phyloP scores from a whole-genome alignment of 768 basidiomycete species.

The Termitomyces sp. region DNA sequence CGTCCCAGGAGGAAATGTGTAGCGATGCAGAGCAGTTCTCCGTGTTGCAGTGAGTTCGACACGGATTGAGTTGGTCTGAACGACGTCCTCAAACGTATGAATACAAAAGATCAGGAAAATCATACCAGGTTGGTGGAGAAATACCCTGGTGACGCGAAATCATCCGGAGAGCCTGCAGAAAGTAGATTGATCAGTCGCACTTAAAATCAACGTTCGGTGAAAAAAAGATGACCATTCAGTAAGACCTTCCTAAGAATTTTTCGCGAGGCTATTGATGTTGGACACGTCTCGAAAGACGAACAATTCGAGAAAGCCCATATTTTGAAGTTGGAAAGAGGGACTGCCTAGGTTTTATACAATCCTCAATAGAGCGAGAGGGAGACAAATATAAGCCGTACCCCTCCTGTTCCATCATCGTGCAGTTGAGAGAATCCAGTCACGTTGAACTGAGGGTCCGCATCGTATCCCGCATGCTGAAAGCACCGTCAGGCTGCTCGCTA shows the following conservation, averaged over 20 bases:
- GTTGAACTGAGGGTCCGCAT: slow-evolving; percentile 36
- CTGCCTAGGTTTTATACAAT: slow-evolving; percentile 25
- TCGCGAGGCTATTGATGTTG: slow-evolving; percentile 41
- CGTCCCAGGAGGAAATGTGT: slow-evolving; percentile 49
- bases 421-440: slow-evolving; percentile 61
- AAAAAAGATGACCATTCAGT: slow-evolving; percentile 37
- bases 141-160: slow-evolving; percentile 62
- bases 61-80: slow-evolving; percentile 50
- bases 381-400: slow-evolving; percentile 30
- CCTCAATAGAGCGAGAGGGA: neutral
- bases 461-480: slow-evolving; percentile 45
- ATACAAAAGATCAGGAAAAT: neutral
- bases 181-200: neutral
- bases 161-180: slow-evolving; percentile 49
- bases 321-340: slow-evolving; percentile 62
- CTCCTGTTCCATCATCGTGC: slow-evolving; percentile 62
- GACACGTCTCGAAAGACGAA: slow-evolving; percentile 49
- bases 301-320: slow-evolving; percentile 53
- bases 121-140: slow-evolving; percentile 57
- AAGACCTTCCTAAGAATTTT: slow-evolving; percentile 47
- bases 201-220: neutral
- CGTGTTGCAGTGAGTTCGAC: slow-evolving; percentile 61
- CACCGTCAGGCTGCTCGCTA: neutral
- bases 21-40: slow-evolving; percentile 56
- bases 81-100: neutral